A percentile compares a stretch with the other conserved stretches of the same genome.
Evolutionary conservation across 129 eudicot genomes (phyloP).

Genomic region (Scalesia atractyloides): DNA sequence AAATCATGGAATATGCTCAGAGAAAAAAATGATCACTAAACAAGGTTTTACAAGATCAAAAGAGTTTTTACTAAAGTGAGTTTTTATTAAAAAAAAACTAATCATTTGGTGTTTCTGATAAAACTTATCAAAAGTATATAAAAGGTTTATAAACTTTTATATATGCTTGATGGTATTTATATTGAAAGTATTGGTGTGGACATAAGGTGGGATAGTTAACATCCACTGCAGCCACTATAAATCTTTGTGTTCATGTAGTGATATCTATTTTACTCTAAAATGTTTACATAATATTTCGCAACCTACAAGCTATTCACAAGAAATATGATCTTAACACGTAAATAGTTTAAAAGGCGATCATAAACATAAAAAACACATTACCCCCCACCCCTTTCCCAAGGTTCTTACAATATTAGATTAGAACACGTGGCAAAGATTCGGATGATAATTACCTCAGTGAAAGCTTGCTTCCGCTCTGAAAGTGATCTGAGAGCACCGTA

Average conservation of each 20-base stretch:
- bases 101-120: too few relatives aligned
- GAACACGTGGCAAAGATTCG: slow-evolving; percentile 15
- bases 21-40: too few relatives aligned
- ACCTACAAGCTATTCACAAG: neutral
- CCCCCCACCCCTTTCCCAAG: neutral
- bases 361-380: neutral
- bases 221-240: neutral
- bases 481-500: slow-evolving; percentile 78
- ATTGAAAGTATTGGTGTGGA: neutral
- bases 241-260: neutral
- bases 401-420: slow-evolving; percentile 14
- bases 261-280: neutral
- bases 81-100: too few relatives aligned
- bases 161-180: neutral
- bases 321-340: neutral
- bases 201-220: neutral
- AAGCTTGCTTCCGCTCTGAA: slow-evolving; percentile 85
- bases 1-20: too few relatives aligned
- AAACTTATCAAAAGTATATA: too few relatives aligned
- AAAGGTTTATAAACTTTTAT: too few relatives aligned
- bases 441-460: slow-evolving; percentile 62
- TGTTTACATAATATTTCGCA: neutral
- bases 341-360: neutral
- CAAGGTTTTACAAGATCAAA: too few relatives aligned
- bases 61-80: too few relatives aligned